Evolutionary conservation across 2,329 filamentous ascomycete genomes (phyloP).

Genomic region (Arthrobotrys sphaeroides): DNA sequence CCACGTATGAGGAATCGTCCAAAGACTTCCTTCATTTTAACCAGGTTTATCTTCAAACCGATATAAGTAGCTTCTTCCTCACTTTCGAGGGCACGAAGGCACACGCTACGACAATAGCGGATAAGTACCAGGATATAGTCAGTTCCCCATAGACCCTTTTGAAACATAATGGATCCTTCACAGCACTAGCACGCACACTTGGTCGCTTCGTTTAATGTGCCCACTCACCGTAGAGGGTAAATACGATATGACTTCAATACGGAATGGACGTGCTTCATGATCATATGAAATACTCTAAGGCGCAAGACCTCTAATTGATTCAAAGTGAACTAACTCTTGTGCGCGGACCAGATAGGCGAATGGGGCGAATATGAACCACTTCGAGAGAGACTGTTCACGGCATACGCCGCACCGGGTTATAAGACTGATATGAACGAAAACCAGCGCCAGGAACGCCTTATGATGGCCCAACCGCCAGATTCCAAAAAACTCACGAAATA

Average conservation of each 20-base stretch:
- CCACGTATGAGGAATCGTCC: background rate
- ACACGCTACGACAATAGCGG: too few species aligned
- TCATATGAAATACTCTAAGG: too few species aligned
- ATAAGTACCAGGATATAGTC: slow-evolving; percentile 7
- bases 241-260: too few species aligned
- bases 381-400: slow-evolving; percentile 13
- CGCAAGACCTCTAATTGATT: background rate
- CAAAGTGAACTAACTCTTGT: background rate
- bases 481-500: slow-evolving; percentile 1
- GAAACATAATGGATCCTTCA: too few species aligned
- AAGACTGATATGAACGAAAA: background rate
- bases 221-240: too few species aligned
- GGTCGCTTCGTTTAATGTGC: too few species aligned
- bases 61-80: too few species aligned
- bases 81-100: background rate
- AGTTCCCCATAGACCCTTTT: too few species aligned
- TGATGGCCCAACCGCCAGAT: slow-evolving; percentile 1
- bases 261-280: too few species aligned
- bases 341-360: slow-evolving; percentile 1
- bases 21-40: too few species aligned
- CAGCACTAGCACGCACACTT: too few species aligned
- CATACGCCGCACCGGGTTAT: background rate
- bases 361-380: background rate
- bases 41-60: too few species aligned
- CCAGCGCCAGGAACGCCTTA: slow-evolving; percentile 38